Conservation (phyloP, 305 asterid genomes). For the Rubia peregrina region DNA sequence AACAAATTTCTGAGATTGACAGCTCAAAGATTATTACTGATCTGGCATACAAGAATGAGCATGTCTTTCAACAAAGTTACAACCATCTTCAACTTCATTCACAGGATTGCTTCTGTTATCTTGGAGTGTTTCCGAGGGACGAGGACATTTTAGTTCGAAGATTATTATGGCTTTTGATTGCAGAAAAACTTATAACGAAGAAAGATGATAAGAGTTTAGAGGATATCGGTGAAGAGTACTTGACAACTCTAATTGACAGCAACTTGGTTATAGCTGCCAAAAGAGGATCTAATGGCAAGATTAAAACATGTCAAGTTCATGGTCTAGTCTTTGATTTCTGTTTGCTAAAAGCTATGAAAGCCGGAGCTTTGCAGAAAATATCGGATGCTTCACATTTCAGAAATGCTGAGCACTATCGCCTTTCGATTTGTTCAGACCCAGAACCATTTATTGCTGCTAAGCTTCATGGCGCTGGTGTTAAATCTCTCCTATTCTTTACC, state of each 20-base stretch:
- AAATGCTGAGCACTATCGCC: neutral
- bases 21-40: neutral
- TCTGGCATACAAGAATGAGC: neutral
- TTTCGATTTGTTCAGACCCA: neutral
- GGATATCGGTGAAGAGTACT: neutral
- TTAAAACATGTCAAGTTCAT: neutral
- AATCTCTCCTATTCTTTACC: neutral
- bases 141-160: neutral
- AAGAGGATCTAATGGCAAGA: neutral
- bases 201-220: neutral
- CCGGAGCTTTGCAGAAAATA: neutral
- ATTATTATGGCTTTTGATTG: neutral
- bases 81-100: neutral
- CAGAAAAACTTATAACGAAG: neutral
- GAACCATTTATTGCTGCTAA: neutral
- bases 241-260: neutral
- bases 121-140: neutral
- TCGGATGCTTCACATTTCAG: neutral
- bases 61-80: neutral
- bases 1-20: neutral
- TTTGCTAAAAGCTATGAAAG: neutral
- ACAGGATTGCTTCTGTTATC: neutral
- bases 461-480: neutral
- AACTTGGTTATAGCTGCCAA: slow-evolving; percentile 4
- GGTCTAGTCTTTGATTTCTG: neutral